Percentiles rank a stretch among this genome's conserved stretches.
phyloP scores from a whole-genome alignment of 225 moss, liverwort and hornwort species.

The Thuidium tamariscinum region DNA sequence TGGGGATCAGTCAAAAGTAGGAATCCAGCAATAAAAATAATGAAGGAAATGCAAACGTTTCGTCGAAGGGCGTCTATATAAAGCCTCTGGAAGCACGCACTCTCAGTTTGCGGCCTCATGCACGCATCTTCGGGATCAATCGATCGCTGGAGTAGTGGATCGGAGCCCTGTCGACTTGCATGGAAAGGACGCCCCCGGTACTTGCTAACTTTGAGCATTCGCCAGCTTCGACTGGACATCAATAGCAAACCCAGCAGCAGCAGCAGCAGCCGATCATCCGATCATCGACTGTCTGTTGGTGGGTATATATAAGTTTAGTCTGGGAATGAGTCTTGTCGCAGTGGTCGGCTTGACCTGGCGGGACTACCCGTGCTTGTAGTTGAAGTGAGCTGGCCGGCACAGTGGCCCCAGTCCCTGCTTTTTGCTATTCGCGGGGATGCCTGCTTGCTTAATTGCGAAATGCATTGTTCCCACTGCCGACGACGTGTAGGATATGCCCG shows the following conservation, averaged over 20 bases:
- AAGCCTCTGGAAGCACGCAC: conserved; percentile 12
- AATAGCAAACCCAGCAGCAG: not conserved
- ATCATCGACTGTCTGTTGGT: not conserved
- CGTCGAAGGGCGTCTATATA: conserved; percentile 11
- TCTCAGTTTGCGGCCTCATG: not conserved
- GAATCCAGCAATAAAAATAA: not conserved
- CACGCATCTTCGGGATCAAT: not conserved
- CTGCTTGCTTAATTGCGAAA: not conserved
- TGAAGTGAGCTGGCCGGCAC: not conserved
- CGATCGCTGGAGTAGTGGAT: not conserved
- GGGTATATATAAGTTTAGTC: not conserved
- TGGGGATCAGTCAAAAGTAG: not conserved
- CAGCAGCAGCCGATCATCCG: not conserved
- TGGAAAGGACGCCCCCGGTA: not conserved
- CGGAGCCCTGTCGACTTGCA: not conserved
- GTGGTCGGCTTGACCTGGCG: conserved; percentile 19
- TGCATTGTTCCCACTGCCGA: not conserved
- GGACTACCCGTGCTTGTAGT: not conserved
- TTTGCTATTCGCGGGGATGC: not conserved
- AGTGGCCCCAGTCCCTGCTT: not conserved
- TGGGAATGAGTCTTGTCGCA: not conserved
- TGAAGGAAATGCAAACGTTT: not conserved
- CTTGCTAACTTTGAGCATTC: not conserved
- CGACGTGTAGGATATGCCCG: not conserved
- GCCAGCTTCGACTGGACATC: not conserved